Base-by-base conservation (phyloP, 345 rosid species). In the Aquilaria sinensis region DNA sequence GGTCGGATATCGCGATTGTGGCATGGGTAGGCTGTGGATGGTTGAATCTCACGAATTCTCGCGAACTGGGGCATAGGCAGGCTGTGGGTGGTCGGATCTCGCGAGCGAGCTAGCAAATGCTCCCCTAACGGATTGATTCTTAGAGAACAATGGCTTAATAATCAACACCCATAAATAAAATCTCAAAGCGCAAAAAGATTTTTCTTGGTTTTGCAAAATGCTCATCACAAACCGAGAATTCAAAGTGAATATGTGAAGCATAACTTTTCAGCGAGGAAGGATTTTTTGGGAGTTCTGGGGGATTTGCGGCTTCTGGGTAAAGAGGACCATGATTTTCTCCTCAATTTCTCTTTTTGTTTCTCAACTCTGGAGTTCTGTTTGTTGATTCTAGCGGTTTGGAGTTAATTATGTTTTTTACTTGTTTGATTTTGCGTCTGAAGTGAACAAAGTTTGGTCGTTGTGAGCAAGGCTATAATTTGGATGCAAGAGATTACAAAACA, bases 151-250 rank as follows among this genome's bases (percentile, higher is more conserved):
- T 30, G 78, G 81, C 56, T 86, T 78, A 16, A 70, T 51, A 72
- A 73, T 79, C 10, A 82, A 84, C 65, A 79, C 79, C 98, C 98
- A 93, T 81, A 86, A 71, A 75, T 84, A 90, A 62, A 90, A 83
- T 47, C 81, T 79, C 68, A 90, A 69, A 59, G 88, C 51, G 31
- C 68, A 66, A 16, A 86, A 59, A 14, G 94, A 86, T 74, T 84
- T 83, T 30, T 86, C 89, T 66, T 86, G 96, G 70, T 86, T 88
- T 74, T 88, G 96, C 72, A 90, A 62, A 23, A 93, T 58, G 63
- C 96, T 86, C 34, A 78, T 75, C 7, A 79, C 61, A 74, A 80
- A 77, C 69, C 73, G 87, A 70, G 92, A 56, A 49, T 72, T 74
- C 45, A 93, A 72, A 49, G 53, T 61, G 9, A 86, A 72, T 68